Base-by-base conservation (phyloP, 306 rosid species). In the Luffa aegyptiaca region DNA sequence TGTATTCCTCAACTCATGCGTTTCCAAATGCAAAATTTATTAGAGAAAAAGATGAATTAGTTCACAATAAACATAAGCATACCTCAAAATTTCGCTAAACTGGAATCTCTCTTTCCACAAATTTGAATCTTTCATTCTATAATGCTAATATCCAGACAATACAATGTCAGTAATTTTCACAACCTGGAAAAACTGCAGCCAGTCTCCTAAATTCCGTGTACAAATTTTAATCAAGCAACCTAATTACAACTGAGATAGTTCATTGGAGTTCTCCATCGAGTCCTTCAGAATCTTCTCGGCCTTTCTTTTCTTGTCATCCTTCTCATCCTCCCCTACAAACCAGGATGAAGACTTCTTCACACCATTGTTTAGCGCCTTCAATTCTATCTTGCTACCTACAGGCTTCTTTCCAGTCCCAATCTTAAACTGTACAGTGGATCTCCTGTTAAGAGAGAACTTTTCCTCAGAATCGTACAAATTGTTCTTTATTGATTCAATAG, bases 221-320 rank as follows among this genome's bases (percentile, higher is more conserved):
- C 88, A 90, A 85, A 82, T 79, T 88, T 85, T 84, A 88, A 84
- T 58, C 68, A 75, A 86, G 80, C 87, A 84, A 82, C 84, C 89
- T 90, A 87, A 73, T 86, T 90, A 92, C 96, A 90, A 89, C 81
- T 90, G 88, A 84, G 89, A 89, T 83, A 89, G 86, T 86, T 87
- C 93, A 78, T 87, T 86, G 75, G 90, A 82, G 80, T 89, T 89
- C 82, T 87, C 93, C 87, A 89, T 87, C 56, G 96, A 90, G 84
- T 88, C 88, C 88, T 90, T 86, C 83, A 93, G 89, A 87, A 93
- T 93, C 80, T 87, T 86, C 88, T 89, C 96, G 1, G 93, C 94
- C 86, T 88, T 89, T 83, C 83, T 85, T 87, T 90, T 92, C 89
- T 87, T 90, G 83, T 89, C 96, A 83, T 89, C 91, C 86, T 87